Conservation (phyloP, 352 stramenopile genomes). For the Phytopythium oedochilum region DNA sequence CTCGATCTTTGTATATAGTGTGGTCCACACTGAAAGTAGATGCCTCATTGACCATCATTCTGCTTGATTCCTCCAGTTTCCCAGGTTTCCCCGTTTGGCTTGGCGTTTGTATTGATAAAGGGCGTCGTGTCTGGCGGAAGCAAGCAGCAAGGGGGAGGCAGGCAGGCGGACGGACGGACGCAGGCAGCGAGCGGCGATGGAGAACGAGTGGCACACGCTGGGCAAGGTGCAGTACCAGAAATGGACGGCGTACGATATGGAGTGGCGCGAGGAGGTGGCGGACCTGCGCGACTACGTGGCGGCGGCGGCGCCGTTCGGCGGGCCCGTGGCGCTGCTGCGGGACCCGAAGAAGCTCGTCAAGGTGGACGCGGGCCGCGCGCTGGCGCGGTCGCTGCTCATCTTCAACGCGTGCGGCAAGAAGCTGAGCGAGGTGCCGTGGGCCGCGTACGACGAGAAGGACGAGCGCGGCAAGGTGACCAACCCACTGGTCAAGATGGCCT, state of each 20-base stretch:
- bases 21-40: not conserved
- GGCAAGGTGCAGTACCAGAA: constrained; percentile 87
- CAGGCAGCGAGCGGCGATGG: too few relatives aligned
- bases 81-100: not conserved
- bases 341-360: constrained; percentile 75
- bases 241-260: constrained; percentile 68
- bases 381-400: constrained; percentile 58
- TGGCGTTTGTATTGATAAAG: not conserved
- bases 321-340: constrained; percentile 65
- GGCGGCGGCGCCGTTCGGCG: constrained; percentile 57
- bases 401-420: constrained; percentile 73
- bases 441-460: constrained; percentile 65
- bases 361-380: constrained; percentile 38
- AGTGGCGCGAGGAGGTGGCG: constrained; percentile 46
- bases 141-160: not conserved
- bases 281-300: constrained; percentile 70
- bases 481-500: constrained; percentile 64
- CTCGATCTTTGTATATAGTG: too few relatives aligned
- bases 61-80: too few relatives aligned
- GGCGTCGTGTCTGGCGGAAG: not conserved
- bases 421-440: constrained; percentile 57
- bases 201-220: constrained; percentile 81
- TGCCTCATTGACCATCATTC: not conserved
- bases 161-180: too few relatives aligned
- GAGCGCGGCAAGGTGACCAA: constrained; percentile 22